phyloP scores from a whole-genome alignment of 768 basidiomycete genomes.

The Lactarius trivialis region DNA sequence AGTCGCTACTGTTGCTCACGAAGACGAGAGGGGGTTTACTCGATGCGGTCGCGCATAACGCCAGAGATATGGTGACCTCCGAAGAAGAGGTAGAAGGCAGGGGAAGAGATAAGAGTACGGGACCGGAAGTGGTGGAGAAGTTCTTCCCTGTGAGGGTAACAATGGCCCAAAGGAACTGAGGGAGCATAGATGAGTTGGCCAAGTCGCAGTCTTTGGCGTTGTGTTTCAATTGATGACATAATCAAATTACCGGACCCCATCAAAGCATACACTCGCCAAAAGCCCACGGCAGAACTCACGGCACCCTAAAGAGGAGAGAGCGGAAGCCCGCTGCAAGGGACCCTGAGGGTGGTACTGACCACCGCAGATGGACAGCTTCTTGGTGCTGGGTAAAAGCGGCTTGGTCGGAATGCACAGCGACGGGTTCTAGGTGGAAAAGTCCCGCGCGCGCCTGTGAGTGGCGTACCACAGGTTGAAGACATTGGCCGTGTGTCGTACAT shows the following conservation, averaged over 20 bases:
- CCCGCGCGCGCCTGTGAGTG: background rate
- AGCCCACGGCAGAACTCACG: background rate
- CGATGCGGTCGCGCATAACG: constrained; percentile 27
- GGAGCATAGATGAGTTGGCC: no score
- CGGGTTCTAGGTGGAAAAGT: background rate
- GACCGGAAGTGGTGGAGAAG: constrained; percentile 12
- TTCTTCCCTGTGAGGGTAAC: constrained; percentile 6
- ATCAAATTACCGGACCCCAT: constrained; percentile 13
- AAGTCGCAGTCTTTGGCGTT: no score
- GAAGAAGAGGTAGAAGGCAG: constrained; percentile 21
- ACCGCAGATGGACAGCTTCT: background rate
- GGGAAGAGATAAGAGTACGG: constrained; percentile 29
- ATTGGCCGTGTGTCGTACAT: constrained; percentile 16
- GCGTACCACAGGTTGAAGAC: constrained; percentile 3
- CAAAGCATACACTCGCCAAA: constrained; percentile 1
- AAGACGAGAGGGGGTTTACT: constrained; percentile 46
- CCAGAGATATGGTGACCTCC: constrained; percentile 30
- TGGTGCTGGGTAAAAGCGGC: background rate
- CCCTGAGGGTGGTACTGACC: background rate
- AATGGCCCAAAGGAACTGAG: background rate
- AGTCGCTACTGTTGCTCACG: constrained; percentile 44
- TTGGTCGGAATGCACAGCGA: background rate
- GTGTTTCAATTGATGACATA: constrained; percentile 11
- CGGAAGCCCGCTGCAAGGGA: background rate
- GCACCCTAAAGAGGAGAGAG: background rate